phyloP scores from a whole-genome alignment of 2,329 filamentous ascomycete genomes.

The Pestalotiopsis sp. region DNA sequence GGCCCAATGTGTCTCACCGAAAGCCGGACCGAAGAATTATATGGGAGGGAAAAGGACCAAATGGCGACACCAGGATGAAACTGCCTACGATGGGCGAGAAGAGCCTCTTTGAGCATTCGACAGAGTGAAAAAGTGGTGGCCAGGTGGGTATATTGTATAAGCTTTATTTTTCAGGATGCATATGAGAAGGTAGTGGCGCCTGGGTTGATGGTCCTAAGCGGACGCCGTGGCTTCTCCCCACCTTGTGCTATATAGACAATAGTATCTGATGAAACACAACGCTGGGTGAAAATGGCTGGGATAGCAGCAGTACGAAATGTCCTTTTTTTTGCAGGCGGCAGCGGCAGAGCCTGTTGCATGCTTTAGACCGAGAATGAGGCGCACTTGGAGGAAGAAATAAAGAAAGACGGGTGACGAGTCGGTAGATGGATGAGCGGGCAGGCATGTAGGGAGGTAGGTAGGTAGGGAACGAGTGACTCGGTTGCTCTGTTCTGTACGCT shows the following conservation, averaged over 20 bases:
- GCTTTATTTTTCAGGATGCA: background rate
- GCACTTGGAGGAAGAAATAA: background rate
- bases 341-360: background rate
- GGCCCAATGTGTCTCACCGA: conserved; percentile 4
- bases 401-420: background rate
- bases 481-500: background rate
- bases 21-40: background rate
- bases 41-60: background rate
- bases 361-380: background rate
- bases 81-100: background rate
- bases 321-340: background rate
- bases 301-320: background rate
- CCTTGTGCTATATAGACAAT: background rate
- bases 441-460: background rate
- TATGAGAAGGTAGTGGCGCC: background rate
- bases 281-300: background rate
- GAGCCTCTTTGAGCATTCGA: background rate
- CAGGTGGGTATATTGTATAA: background rate
- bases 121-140: background rate
- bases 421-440: background rate
- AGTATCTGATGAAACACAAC: background rate
- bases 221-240: conserved; percentile 6
- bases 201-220: conserved; percentile 5
- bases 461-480: background rate
- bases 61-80: background rate